phyloP scores from a whole-genome alignment of 1,139 yeast species.

The Pichia sp. region DNA sequence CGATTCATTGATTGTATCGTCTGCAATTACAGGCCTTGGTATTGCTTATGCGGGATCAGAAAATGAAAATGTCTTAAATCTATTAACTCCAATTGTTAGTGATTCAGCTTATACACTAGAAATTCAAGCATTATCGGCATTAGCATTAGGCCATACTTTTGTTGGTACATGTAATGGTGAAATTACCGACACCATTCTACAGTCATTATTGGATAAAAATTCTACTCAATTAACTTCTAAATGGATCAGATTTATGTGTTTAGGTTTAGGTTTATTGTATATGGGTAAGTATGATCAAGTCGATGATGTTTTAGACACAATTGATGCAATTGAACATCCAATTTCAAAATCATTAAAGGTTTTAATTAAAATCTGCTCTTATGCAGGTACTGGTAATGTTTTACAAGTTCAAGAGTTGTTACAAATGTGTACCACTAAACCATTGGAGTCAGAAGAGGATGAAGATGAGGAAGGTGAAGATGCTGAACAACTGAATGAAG shows the following conservation, averaged over 20 bases:
- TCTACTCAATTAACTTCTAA: slow-evolving; percentile 70
- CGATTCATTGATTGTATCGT: slow-evolving; percentile 50
- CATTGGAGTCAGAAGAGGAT: slow-evolving; percentile 40
- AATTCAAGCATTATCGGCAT: slow-evolving; percentile 77
- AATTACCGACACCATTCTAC: slow-evolving; percentile 82
- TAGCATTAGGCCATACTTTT: slow-evolving; percentile 88
- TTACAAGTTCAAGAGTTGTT: slow-evolving; percentile 86
- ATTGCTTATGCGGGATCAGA: slow-evolving; percentile 94
- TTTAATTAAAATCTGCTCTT: slow-evolving; percentile 86
- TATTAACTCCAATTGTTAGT: slow-evolving; percentile 81
- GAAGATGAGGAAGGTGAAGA: slow-evolving; percentile 43
- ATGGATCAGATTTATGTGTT: slow-evolving; percentile 84
- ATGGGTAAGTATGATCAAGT: slow-evolving; percentile 94
- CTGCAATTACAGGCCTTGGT: slow-evolving; percentile 89
- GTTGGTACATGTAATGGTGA: slow-evolving; percentile 97
- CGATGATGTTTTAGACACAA: slow-evolving; percentile 90
- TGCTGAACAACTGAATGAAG: slow-evolving; percentile 18
- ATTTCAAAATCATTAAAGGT: slow-evolving; percentile 85
- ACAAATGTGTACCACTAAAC: slow-evolving; percentile 67
- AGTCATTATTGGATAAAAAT: slow-evolving; percentile 83
- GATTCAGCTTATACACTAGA: slow-evolving; percentile 72
- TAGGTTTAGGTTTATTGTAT: slow-evolving; percentile 86
- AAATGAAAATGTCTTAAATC: slow-evolving; percentile 72
- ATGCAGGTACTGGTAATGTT: slow-evolving; percentile 97
- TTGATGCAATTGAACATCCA: slow-evolving; percentile 94